phyloP scores from a whole-genome alignment of 176 grass and related monocot species.

The Cenchrus americanus region DNA sequence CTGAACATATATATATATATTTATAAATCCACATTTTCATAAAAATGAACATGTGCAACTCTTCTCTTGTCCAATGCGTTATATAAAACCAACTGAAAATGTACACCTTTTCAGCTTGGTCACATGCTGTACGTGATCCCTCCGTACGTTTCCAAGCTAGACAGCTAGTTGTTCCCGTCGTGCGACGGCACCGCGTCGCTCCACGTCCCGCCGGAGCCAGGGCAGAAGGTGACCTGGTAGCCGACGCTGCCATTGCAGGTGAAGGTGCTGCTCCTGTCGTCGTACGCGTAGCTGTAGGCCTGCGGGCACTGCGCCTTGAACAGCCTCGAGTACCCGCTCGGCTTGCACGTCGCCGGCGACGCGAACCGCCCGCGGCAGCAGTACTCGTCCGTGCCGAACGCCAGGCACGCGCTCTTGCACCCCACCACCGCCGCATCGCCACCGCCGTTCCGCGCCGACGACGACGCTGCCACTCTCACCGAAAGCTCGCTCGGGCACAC shows the following conservation, averaged over 20 bases:
- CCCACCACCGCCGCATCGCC: constrained; percentile 24
- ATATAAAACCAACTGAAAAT: too few species aligned
- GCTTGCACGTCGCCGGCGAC: constrained; percentile 41
- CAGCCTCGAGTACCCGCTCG: constrained; percentile 45
- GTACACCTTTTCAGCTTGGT: too few species aligned
- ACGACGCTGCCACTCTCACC: too few species aligned
- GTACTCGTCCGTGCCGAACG: constrained; percentile 51
- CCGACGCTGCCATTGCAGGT: constrained; percentile 39
- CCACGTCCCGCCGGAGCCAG: background rate
- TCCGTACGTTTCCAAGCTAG: background rate
- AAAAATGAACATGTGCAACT: too few species aligned
- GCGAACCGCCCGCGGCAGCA: constrained; percentile 60
- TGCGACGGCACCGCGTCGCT: background rate
- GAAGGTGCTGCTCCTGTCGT: constrained; percentile 61
- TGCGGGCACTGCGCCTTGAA: constrained; percentile 71
- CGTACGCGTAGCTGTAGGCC: constrained; percentile 67
- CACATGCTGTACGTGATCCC: too few species aligned
- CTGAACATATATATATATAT: too few species aligned
- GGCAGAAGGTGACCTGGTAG: constrained; percentile 54
- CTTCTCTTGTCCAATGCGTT: too few species aligned
- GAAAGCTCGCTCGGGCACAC: constrained; percentile 57
- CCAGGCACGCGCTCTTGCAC: constrained; percentile 76
- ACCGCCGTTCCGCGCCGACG: background rate
- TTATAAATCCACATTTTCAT: too few species aligned
- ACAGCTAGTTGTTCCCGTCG: background rate